phyloP scores from a whole-genome alignment of 129 eudicot genomes.

The Tagetes patula region DNA sequence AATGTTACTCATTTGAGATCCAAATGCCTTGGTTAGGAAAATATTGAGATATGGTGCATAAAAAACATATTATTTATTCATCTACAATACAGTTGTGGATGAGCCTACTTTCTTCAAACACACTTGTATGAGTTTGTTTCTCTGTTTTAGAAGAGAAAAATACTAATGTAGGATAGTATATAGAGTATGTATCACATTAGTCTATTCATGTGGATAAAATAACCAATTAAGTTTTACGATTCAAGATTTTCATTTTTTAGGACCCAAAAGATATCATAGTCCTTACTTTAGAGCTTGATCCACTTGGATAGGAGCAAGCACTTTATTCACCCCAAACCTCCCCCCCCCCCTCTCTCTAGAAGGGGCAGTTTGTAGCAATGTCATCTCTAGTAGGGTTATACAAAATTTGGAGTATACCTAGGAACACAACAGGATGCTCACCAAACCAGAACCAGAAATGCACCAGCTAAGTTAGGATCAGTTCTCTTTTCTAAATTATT shows the following conservation, averaged over 20 bases:
- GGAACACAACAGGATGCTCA: no score
- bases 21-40: background rate
- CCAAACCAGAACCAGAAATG: no score
- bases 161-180: background rate
- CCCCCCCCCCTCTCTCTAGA: no score
- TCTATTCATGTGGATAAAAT: constrained; percentile 15
- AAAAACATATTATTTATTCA: background rate
- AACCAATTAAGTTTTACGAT: constrained; percentile 3
- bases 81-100: constrained; percentile 1
- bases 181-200: background rate
- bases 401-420: no score
- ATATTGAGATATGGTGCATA: background rate
- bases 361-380: no score
- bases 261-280: background rate
- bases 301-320: background rate
- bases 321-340: background rate
- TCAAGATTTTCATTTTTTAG: constrained; percentile 5
- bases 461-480: no score
- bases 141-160: background rate
- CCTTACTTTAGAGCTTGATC: background rate
- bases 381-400: no score
- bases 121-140: background rate
- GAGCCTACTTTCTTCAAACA: constrained; percentile 3
- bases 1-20: constrained; percentile 5
- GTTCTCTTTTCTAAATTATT: no score